These are phyloP conservation scores for Darksidea phi DNA, from an alignment of 495 filamentous ascomycete genomes.

Conservation along the genomic window DNA sequence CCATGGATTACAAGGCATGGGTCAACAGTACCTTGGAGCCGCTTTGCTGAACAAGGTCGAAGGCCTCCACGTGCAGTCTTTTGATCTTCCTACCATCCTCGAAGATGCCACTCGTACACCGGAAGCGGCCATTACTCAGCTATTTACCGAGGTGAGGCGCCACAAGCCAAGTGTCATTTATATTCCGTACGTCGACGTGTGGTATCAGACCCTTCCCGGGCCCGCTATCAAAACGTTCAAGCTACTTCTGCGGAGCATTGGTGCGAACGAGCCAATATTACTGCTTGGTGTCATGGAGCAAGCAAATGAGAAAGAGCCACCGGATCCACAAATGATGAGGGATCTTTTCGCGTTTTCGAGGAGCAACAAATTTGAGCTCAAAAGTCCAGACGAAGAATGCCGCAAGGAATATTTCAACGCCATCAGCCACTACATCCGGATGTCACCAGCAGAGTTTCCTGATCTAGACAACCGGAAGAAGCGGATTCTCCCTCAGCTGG, in stretches of 20 bases:
- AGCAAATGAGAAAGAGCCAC: conserved; percentile 50
- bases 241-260: conserved; percentile 70
- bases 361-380: conserved; percentile 68
- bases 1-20: conserved; percentile 79
- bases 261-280: conserved; percentile 83
- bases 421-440: conserved; percentile 70
- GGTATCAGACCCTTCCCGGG: conserved; percentile 71
- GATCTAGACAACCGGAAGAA: conserved; percentile 81
- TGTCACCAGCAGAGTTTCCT: conserved; percentile 79
- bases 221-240: conserved; percentile 73
- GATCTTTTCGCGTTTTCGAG: conserved; percentile 83
- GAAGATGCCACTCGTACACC: conserved; percentile 66
- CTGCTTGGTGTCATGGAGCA: conserved; percentile 76
- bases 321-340: conserved; percentile 61
- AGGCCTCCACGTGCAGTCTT: conserved; percentile 89
- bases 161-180: conserved; percentile 96
- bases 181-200: conserved; percentile 83
- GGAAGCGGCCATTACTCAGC: conserved; percentile 82
- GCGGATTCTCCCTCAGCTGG: conserved; percentile 72
- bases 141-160: conserved; percentile 86
- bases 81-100: conserved; percentile 82
- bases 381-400: conserved; percentile 59
- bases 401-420: conserved; percentile 74
- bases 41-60: conserved; percentile 88
- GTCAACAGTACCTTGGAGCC: conserved; percentile 85